These are phyloP conservation scores for Russula griseocarnosa DNA, from an alignment of 768 basidiomycete species.

Conservation along the genomic window DNA sequence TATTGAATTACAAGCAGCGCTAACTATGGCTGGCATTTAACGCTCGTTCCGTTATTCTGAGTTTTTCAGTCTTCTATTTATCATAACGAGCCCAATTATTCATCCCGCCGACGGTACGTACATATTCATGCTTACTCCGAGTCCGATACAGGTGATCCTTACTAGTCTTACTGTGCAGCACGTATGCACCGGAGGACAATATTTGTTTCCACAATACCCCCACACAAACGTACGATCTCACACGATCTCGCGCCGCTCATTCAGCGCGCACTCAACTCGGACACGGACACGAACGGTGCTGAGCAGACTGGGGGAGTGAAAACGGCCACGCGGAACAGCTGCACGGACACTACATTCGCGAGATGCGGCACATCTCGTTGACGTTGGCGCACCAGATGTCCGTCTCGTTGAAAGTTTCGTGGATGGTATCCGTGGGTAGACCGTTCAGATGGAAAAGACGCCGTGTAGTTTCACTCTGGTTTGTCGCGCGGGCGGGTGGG, in stretches of 20 bases:
- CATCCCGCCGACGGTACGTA: conserved; percentile 36
- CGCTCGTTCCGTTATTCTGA: too few species aligned
- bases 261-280: not conserved
- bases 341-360: conserved; percentile 54
- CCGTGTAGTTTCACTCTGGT: conserved; percentile 34
- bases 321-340: conserved; percentile 27
- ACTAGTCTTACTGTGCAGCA: conserved; percentile 24
- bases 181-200: conserved; percentile 27
- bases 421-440: too few species aligned
- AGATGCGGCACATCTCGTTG: conserved; percentile 69
- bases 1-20: too few species aligned
- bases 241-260: conserved; percentile 9
- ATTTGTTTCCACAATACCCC: conserved; percentile 8
- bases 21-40: too few species aligned
- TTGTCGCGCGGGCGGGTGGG: conserved; percentile 59
- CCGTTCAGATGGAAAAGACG: conserved; percentile 22
- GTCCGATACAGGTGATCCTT: not conserved
- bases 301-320: not conserved
- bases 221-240: conserved; percentile 18
- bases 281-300: not conserved
- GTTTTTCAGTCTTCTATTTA: too few species aligned
- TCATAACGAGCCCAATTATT: conserved; percentile 36
- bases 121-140: not conserved
- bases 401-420: too few species aligned
- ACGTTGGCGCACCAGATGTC: conserved; percentile 48